phyloP scores from a whole-genome alignment of 2,329 filamentous ascomycete genomes.

The Epichloe baconii region DNA sequence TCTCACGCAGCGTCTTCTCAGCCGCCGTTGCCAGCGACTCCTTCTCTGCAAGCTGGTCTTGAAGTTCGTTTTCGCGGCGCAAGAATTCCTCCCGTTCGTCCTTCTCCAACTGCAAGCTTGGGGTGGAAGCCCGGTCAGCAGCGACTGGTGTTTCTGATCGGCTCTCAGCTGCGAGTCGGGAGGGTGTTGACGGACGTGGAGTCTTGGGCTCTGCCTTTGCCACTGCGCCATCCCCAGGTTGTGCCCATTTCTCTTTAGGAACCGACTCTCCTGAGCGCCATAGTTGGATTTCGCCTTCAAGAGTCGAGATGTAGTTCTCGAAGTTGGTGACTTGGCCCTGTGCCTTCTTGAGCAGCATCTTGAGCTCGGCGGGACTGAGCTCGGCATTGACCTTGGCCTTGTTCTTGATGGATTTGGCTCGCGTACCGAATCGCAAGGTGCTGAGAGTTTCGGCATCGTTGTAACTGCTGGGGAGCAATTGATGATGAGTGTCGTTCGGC shows the following conservation, averaged over 20 bases:
- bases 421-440: conserved; percentile 85
- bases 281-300: conserved; percentile 72
- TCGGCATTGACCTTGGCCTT: conserved; percentile 99
- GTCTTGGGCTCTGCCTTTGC: conserved; percentile 30
- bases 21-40: conserved; percentile 68
- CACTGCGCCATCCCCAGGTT: conserved; percentile 38
- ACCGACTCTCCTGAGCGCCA: conserved; percentile 86
- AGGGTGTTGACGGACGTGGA: conserved; percentile 39
- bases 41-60: conserved; percentile 90
- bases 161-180: conserved; percentile 39
- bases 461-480: conserved; percentile 97
- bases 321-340: conserved; percentile 82
- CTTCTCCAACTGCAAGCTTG: conserved; percentile 79
- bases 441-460: conserved; percentile 91
- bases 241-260: conserved; percentile 78
- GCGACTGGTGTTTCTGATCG: conserved; percentile 50
- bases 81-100: conserved; percentile 96
- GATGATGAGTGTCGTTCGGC: conserved; percentile 94
- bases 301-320: conserved; percentile 67
- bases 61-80: conserved; percentile 87
- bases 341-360: conserved; percentile 81
- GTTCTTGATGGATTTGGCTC: conserved; percentile 98
- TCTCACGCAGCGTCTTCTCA: conserved; percentile 70
- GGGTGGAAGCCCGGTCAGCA: conserved; percentile 76
- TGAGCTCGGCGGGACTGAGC: conserved; percentile 89